phyloP scores from a whole-genome alignment of 108 stramenopile species.

The Chaetoceros muelleri region DNA sequence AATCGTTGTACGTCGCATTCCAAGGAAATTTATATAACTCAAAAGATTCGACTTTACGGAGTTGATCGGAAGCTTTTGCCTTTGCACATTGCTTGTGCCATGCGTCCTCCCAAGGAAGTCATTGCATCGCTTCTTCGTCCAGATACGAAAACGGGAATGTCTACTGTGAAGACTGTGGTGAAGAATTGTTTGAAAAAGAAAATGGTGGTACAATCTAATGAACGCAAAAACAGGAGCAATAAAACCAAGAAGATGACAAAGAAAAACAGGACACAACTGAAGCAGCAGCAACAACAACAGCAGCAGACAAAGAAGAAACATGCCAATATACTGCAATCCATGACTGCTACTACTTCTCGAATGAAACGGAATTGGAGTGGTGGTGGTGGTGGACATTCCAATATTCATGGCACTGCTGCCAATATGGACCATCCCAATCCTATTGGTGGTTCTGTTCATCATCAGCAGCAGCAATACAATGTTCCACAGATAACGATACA shows the following conservation, averaged over 20 bases:
- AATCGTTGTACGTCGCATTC: conserved; percentile 19
- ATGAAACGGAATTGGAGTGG: no score
- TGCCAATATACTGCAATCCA: no score
- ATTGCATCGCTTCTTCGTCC: conserved; percentile 6
- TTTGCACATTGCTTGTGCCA: conserved; percentile 26
- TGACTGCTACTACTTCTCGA: no score
- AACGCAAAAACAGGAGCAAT: no score
- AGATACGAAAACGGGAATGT: background rate
- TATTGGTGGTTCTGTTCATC: no score
- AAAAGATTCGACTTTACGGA: conserved; percentile 6
- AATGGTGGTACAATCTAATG: background rate
- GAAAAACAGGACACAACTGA: no score
- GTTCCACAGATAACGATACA: background rate
- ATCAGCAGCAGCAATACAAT: no score
- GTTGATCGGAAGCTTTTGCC: conserved; percentile 9
- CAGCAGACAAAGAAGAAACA: no score
- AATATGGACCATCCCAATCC: no score
- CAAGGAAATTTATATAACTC: conserved; percentile 11
- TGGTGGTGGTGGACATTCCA: background rate
- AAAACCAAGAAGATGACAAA: no score
- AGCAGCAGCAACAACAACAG: no score
- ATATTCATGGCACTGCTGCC: background rate
- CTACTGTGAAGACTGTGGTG: background rate
- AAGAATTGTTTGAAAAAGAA: background rate
- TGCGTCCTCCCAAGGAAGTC: conserved; percentile 22